phyloP scores from a whole-genome alignment of 2,329 filamentous ascomycete genomes.

The Diaporthe australafricana region DNA sequence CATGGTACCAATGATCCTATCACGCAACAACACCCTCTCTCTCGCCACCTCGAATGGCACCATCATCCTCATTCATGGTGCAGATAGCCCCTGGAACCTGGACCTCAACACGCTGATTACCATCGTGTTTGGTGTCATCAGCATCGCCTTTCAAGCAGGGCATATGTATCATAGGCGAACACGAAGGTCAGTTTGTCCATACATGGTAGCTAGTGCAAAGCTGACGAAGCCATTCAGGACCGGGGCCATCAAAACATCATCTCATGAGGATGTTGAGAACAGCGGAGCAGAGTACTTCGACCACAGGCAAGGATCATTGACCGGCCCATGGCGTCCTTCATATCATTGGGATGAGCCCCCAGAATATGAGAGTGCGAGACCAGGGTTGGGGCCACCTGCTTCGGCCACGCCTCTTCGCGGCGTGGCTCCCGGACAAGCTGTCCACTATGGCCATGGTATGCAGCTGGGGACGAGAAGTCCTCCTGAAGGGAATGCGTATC shows the following conservation, averaged over 20 bases:
- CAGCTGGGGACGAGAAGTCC: neutral
- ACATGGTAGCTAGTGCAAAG: neutral
- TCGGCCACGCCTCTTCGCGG: neutral
- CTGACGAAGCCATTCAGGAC: neutral
- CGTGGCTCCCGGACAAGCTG: neutral
- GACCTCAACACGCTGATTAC: slow-evolving; percentile 24
- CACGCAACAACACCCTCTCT: neutral
- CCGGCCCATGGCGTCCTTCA: neutral
- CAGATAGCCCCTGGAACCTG: slow-evolving; percentile 6
- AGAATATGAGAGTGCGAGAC: neutral
- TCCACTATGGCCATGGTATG: neutral
- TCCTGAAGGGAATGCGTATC: neutral
- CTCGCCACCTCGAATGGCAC: neutral
- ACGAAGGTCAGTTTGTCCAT: neutral
- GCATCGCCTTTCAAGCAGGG: neutral
- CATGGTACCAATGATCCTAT: neutral
- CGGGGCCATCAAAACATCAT: accelerated
- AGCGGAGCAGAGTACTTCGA: no score
- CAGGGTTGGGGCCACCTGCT: neutral
- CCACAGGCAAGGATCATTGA: neutral
- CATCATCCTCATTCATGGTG: neutral
- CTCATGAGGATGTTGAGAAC: neutral
- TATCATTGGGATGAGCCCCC: neutral
- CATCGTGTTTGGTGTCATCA: slow-evolving; percentile 10
- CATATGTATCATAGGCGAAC: neutral